Percentiles rank a stretch among this genome's conserved stretches.
Evolutionary conservation across 2,329 filamentous ascomycete genomes (phyloP).

Genomic region (Passalora sequoiae): DNA sequence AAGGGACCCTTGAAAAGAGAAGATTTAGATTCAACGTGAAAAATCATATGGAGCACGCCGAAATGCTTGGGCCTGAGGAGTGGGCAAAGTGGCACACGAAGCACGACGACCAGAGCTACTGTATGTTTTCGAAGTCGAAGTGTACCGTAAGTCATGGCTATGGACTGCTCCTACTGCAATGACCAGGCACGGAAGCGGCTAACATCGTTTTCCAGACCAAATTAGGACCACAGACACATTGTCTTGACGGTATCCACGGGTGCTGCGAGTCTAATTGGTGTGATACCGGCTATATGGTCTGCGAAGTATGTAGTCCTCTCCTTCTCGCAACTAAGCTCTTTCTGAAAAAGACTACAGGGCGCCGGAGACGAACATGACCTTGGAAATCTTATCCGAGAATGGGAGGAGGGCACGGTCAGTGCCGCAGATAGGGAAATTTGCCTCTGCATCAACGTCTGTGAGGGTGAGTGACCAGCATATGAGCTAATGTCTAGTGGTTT

Average conservation of each 20-base stretch:
- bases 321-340: not conserved
- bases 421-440: not conserved
- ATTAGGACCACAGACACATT: not conserved
- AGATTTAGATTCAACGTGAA: not conserved
- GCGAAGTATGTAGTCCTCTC: not conserved
- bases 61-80: not conserved
- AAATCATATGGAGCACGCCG: not conserved
- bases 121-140: not conserved
- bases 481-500: not conserved
- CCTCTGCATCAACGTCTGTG: not conserved
- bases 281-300: not conserved
- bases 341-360: not conserved
- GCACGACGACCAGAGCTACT: not conserved
- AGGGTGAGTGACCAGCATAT: not conserved
- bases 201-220: no score
- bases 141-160: not conserved
- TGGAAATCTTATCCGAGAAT: no score
- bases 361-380: no score
- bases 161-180: not conserved
- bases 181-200: no score
- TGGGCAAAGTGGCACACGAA: not conserved
- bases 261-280: not conserved
- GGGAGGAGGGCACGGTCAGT: not conserved
- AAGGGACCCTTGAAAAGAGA: no score
- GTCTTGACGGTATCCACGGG: not conserved